Evolutionary conservation across 208 protist genomes (phyloP), one percentile per base, ranked within the genome.

Genomic region (Vickermania spadyakhi): DNA sequence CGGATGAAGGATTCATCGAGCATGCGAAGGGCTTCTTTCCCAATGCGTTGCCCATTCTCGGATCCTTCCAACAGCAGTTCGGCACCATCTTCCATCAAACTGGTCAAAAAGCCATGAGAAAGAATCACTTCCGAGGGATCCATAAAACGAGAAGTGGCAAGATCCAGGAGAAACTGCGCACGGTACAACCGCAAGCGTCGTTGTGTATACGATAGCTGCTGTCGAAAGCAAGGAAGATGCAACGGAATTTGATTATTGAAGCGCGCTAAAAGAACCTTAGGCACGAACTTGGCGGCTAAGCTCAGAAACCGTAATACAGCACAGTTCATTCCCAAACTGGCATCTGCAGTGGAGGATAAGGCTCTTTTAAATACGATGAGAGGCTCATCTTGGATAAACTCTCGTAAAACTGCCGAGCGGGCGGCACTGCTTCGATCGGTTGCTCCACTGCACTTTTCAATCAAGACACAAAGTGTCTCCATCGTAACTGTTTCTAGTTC

Each of bases 21-120:
- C 13, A 86, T 66, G 11, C 63, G 71, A 27, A 94, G 74, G 3
- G 77, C 79, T 3, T 69, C 62, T 25, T 65, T 62, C 0, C 74
- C 85, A 50, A 81, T 52, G 23, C 56, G 49, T 28, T 85, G 52
- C 50, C 88, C 83, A 5, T 69, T 64, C 60, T 70, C 76, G 11
- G 80, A 84, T 27, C 84, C 85, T 58, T 95, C 85, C 31, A 81
- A 81, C 72, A 95, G 68, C 29, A 95, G 69, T 61, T 84, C 81
- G 36, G 83, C 89, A 0, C 83, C 85, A 49, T 95, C 89, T 59
- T 93, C 89, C 23, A 95, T 69, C 11, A 93, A 66, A 52, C 82
- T 72, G 3, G 89, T 93, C 29, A 95, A 74, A 53, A 78, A 81
- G 25, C 89, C 89, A 62, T 93, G 83, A 26, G 71, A 63, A 60